Conservation (phyloP, 2,329 filamentous ascomycete genomes). For the Xylariales sp. region DNA sequence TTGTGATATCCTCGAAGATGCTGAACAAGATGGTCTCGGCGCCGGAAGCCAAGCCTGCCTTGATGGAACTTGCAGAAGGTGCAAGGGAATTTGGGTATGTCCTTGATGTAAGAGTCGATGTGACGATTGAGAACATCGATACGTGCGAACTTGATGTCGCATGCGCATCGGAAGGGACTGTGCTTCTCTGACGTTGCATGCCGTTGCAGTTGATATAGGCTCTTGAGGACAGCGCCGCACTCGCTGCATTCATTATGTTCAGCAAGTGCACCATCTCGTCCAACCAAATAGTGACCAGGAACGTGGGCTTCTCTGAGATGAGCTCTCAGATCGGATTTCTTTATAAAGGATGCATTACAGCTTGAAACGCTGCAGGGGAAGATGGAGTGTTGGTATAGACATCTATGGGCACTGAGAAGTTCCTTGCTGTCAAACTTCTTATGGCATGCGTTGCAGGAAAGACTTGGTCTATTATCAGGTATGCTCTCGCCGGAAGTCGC, state of each 20-base stretch:
- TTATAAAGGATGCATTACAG: neutral
- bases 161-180: conserved; percentile 16
- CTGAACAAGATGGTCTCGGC: conserved; percentile 33
- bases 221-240: conserved; percentile 3
- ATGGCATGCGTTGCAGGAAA: too few relatives aligned
- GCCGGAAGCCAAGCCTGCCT: conserved; percentile 28
- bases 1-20: conserved; percentile 33
- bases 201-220: neutral
- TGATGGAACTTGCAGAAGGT: conserved; percentile 26
- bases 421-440: too few relatives aligned
- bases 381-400: neutral
- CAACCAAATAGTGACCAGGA: conserved; percentile 13
- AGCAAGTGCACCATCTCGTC: neutral
- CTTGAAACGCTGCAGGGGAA: neutral
- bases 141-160: conserved; percentile 22
- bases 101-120: conserved; percentile 13
- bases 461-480: too few relatives aligned
- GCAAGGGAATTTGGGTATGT: conserved; percentile 21
- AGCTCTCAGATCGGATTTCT: neutral
- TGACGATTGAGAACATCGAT: conserved; percentile 24
- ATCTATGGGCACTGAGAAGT: too few relatives aligned
- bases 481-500: too few relatives aligned
- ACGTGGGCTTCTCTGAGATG: conserved; percentile 5
- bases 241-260: conserved; percentile 15
- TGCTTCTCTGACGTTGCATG: conserved; percentile 15